Evolutionary conservation across 495 filamentous ascomycete genomes (phyloP).

Genomic region (Trypethelium eluteriae): DNA sequence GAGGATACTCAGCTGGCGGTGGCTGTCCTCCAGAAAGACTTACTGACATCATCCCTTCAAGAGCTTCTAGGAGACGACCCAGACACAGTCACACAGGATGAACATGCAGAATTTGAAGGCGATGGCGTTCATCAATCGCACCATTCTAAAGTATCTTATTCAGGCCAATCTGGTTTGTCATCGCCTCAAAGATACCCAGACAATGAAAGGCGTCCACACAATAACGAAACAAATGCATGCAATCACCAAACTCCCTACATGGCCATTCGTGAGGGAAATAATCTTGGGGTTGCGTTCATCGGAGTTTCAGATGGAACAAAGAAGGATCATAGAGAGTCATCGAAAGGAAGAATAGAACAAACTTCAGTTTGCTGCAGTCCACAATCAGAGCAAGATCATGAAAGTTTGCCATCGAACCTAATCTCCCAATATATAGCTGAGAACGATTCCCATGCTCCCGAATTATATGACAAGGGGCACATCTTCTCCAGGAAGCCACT

Average conservation of each 20-base stretch:
- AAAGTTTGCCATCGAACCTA: not conserved
- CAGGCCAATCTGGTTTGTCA: not conserved
- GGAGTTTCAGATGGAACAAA: not conserved
- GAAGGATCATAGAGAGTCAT: not conserved
- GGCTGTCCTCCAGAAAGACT: slow-evolving; percentile 30
- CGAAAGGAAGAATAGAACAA: not conserved
- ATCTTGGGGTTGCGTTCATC: not conserved
- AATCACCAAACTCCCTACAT: not conserved
- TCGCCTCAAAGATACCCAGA: not conserved
- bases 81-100: not conserved
- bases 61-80: not conserved
- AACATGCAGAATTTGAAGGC: not conserved
- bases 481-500: not conserved
- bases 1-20: slow-evolving; percentile 33
- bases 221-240: not conserved
- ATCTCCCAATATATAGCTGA: not conserved
- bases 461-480: not conserved
- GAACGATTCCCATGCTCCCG: not conserved
- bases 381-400: not conserved
- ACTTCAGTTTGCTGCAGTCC: not conserved
- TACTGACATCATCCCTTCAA: slow-evolving; percentile 25
- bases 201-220: not conserved
- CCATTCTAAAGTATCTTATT: not conserved
- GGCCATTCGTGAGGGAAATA: not conserved
- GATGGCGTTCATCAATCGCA: not conserved